Percentiles rank a stretch among this genome's conserved stretches.
Conservation (phyloP, 2,329 filamentous ascomycete genomes). For the Pestalotiopsis sp. region DNA sequence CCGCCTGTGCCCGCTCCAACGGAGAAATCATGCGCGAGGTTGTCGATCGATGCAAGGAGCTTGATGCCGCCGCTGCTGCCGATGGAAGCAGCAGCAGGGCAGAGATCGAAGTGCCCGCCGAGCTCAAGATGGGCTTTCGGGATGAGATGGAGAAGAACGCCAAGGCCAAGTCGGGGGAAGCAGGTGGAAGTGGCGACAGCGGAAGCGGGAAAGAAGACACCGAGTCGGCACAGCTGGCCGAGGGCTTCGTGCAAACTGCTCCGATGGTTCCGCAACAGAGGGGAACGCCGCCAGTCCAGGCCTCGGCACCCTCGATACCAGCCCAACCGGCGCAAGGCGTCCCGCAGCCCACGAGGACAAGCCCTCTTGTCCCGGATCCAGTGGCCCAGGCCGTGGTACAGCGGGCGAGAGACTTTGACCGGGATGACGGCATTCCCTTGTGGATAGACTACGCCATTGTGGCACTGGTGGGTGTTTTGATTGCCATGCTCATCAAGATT, state of each 20-base stretch:
- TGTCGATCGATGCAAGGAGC: constrained; percentile 48
- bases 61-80: constrained; percentile 18
- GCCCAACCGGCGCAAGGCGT: constrained; percentile 27
- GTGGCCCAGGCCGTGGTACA: constrained; percentile 17
- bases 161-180: constrained; percentile 24
- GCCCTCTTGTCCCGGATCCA: constrained; percentile 25
- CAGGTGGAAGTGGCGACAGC: constrained; percentile 7
- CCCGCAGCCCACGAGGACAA: constrained; percentile 30
- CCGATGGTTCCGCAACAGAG: constrained; percentile 22
- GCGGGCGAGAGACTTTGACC: constrained; percentile 26
- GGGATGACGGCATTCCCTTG: constrained; percentile 58
- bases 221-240: constrained; percentile 54
- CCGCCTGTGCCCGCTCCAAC: constrained; percentile 71
- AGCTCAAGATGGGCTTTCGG: constrained; percentile 69
- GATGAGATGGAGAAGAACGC: constrained; percentile 63
- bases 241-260: constrained; percentile 60
- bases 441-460: constrained; percentile 86
- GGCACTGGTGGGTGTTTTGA: constrained; percentile 68
- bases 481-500: constrained; percentile 69
- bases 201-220: constrained; percentile 32
- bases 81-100: constrained; percentile 14
- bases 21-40: constrained; percentile 73
- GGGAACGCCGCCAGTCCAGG: constrained; percentile 17
- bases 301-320: constrained; percentile 18
- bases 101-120: constrained; percentile 54